phyloP scores from a whole-genome alignment of 2,329 filamentous ascomycete genomes.

The Calonectria naviculata region DNA sequence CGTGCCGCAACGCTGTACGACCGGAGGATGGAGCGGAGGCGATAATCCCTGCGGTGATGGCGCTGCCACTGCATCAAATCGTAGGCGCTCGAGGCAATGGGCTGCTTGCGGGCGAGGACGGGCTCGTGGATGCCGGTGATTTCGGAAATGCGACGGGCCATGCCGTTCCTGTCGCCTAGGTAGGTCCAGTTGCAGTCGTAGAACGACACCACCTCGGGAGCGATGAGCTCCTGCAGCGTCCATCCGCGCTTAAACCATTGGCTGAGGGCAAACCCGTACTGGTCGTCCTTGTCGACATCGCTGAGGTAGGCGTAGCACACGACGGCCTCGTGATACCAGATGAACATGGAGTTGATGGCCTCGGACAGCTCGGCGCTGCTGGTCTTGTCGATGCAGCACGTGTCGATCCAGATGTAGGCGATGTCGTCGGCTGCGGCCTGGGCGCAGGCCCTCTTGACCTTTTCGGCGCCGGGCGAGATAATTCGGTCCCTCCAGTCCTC shows the following conservation, averaged over 20 bases:
- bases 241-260: constrained; percentile 37
- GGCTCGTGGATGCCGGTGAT: constrained; percentile 37
- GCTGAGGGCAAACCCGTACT: constrained; percentile 14
- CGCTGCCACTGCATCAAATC: constrained; percentile 17
- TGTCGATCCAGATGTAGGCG: constrained; percentile 43
- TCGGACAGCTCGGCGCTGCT: constrained; percentile 44
- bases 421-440: constrained; percentile 26
- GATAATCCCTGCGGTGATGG: constrained; percentile 11
- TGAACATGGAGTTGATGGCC: constrained; percentile 41
- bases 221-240: constrained; percentile 45
- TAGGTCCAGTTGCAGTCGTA: constrained; percentile 39
- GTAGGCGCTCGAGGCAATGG: constrained; percentile 3
- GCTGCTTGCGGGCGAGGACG: constrained; percentile 22
- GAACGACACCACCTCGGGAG: constrained; percentile 39
- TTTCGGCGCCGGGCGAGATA: constrained; percentile 34
- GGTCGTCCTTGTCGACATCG: constrained; percentile 28
- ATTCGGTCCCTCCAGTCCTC: background rate
- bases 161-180: constrained; percentile 37
- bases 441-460: constrained; percentile 33
- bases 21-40: constrained; percentile 19
- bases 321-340: constrained; percentile 38
- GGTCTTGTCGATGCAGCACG: constrained; percentile 40
- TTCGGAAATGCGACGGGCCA: constrained; percentile 25
- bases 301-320: constrained; percentile 39
- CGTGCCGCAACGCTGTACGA: constrained; percentile 28